Percentiles rank a stretch among this genome's conserved stretches.
Evolutionary conservation across 495 filamentous ascomycete species (phyloP).

Genomic region (Neurospora terricola): DNA sequence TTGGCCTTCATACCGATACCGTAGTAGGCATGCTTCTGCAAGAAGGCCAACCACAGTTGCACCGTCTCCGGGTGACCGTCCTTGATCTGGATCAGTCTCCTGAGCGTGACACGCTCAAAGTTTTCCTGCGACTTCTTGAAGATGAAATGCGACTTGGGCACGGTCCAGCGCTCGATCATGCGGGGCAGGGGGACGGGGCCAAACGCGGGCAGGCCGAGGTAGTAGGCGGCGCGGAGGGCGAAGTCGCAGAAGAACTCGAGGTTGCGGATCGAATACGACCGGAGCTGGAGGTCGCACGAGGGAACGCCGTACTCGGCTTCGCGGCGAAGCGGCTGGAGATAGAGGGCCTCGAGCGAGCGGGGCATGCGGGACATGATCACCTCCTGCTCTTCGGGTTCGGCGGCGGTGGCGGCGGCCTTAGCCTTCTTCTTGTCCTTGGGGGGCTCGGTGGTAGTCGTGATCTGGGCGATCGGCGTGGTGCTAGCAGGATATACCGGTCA

Average conservation of each 20-base stretch:
- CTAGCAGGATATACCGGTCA: neutral
- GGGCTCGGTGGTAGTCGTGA: neutral
- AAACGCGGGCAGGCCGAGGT: constrained; percentile 72
- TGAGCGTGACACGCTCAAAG: constrained; percentile 81
- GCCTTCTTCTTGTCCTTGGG: neutral
- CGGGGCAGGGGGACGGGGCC: constrained; percentile 85
- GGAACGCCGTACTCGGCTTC: constrained; percentile 63
- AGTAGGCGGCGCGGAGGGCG: constrained; percentile 89
- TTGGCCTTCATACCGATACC: constrained; percentile 99
- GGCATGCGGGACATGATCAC: constrained; percentile 17
- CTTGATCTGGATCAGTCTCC: constrained; percentile 83
- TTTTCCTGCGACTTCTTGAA: constrained; percentile 98
- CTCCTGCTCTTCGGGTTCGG: neutral
- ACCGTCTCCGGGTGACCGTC: constrained; percentile 86
- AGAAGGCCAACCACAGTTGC: constrained; percentile 80
- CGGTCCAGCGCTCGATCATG: constrained; percentile 86
- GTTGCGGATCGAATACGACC: constrained; percentile 83
- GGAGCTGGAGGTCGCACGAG: constrained; percentile 81
- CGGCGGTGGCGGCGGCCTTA: neutral
- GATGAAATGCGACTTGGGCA: constrained; percentile 80
- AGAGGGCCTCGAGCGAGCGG: constrained; percentile 55
- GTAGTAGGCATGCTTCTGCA: constrained; percentile 83
- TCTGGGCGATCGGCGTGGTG: neutral
- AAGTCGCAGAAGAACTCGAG: constrained; percentile 94
- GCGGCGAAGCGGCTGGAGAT: constrained; percentile 75